Conservation (phyloP, 176 grass and related monocot genomes). For the Oryza coarctata region DNA sequence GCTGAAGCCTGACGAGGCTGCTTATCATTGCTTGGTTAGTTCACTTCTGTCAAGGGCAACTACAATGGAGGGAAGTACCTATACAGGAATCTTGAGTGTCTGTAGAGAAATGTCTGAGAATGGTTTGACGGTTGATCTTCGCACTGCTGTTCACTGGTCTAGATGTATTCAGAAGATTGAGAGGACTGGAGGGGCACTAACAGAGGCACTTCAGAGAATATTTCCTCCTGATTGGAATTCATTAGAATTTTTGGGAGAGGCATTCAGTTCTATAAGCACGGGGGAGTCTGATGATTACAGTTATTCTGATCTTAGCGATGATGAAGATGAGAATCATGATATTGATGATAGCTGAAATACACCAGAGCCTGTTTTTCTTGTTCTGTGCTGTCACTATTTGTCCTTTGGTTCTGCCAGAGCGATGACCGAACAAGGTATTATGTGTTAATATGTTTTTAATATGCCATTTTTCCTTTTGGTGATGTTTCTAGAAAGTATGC, state of each 20-base stretch:
- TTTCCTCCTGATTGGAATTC: constrained; percentile 97
- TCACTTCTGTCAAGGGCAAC: constrained; percentile 85
- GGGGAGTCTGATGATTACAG: constrained; percentile 46
- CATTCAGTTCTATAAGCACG: constrained; percentile 29
- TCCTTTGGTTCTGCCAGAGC: constrained; percentile 1
- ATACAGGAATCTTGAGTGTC: constrained; percentile 73
- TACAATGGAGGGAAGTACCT: constrained; percentile 64
- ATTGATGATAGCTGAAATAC: constrained; percentile 44
- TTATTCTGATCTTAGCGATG: constrained; percentile 51
- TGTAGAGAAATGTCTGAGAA: constrained; percentile 91
- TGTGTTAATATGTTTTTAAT: not conserved
- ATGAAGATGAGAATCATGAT: constrained; percentile 27
- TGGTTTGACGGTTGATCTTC: constrained; percentile 76
- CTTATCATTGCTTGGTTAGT: constrained; percentile 92
- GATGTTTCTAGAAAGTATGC: not conserved
- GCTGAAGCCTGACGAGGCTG: constrained; percentile 64
- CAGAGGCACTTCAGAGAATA: constrained; percentile 83
- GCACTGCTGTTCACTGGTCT: constrained; percentile 90
- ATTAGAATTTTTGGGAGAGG: constrained; percentile 43
- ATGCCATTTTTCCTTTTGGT: not conserved
- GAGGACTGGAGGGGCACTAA: constrained; percentile 79
- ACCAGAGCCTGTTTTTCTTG: not conserved
- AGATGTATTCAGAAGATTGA: constrained; percentile 83
- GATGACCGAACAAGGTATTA: constrained; percentile 39
- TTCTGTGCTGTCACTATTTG: not conserved